These are phyloP conservation scores for Nakazawaea populi DNA, from an alignment of 805 yeast genomes.

Conservation along the genomic window DNA sequence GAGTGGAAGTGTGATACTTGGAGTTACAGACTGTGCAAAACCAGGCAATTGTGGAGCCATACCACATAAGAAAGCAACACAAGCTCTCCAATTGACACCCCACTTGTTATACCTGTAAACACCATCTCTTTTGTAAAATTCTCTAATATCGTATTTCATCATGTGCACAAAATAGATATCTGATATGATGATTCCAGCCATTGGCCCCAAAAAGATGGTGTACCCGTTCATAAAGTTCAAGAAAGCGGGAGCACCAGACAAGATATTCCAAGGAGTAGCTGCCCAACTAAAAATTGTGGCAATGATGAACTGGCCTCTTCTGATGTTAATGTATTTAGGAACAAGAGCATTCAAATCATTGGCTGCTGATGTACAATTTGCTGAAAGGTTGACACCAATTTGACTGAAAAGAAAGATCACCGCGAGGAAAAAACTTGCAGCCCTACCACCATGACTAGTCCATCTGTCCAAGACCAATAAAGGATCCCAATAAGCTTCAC, in stretches of 20 bases:
- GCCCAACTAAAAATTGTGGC: conserved; percentile 59
- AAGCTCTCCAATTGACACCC: conserved; percentile 84
- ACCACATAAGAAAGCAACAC: conserved; percentile 73
- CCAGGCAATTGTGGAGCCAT: conserved; percentile 82
- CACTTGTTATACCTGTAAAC: conserved; percentile 53
- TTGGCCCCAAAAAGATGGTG: conserved; percentile 80
- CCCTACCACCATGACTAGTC: conserved; percentile 49
- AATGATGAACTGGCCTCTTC: conserved; percentile 78
- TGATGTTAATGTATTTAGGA: conserved; percentile 60
- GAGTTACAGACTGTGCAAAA: conserved; percentile 39
- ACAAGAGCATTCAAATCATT: conserved; percentile 64
- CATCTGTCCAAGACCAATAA: conserved; percentile 7
- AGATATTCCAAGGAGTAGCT: conserved; percentile 80
- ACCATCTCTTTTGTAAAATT: conserved; percentile 43
- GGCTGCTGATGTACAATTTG: conserved; percentile 66
- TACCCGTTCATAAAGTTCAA: conserved; percentile 78
- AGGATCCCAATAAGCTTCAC: conserved; percentile 7
- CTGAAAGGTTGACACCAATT: conserved; percentile 71
- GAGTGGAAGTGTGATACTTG: conserved; percentile 16
- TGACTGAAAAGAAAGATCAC: conserved; percentile 69
- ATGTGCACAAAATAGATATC: conserved; percentile 66
- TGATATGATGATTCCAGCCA: conserved; percentile 69
- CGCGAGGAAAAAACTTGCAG: conserved; percentile 72
- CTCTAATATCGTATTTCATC: conserved; percentile 60
- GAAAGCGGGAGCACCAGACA: conserved; percentile 63